Conservation (phyloP, 1,284 basidiomycete species). For the Ustilago cynodontis region DNA sequence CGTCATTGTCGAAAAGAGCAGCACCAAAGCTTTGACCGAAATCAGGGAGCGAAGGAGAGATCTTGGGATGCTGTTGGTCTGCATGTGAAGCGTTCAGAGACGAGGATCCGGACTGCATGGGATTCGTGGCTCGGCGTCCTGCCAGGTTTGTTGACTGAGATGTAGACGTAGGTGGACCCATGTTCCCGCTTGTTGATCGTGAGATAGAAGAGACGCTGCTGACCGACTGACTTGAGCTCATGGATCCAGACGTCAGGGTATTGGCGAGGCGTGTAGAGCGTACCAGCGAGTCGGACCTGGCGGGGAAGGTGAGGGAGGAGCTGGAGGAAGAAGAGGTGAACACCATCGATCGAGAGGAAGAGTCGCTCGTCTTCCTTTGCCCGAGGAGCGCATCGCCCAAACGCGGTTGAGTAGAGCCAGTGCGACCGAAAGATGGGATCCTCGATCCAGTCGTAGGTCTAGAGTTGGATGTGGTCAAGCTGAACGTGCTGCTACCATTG, state of each 20-base stretch:
- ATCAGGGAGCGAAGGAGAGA: slow-evolving; percentile 47
- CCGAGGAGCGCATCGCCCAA: slow-evolving; percentile 51
- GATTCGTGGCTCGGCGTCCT: slow-evolving; percentile 9
- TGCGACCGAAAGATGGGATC: slow-evolving; percentile 49
- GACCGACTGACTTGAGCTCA: slow-evolving; percentile 33
- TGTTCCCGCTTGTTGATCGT: slow-evolving; percentile 36
- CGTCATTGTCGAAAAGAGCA: slow-evolving; percentile 34
- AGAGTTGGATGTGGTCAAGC: slow-evolving; percentile 7
- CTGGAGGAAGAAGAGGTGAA: slow-evolving; percentile 39
- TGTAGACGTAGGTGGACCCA: slow-evolving; percentile 42
- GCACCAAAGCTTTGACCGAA: slow-evolving; percentile 45
- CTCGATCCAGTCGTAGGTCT: slow-evolving; percentile 37
- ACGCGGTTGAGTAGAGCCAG: slow-evolving; percentile 30
- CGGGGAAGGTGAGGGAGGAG: slow-evolving; percentile 43
- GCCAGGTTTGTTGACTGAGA: slow-evolving; percentile 28
- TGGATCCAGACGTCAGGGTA: slow-evolving; percentile 10
- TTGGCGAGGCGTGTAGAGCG: slow-evolving; percentile 22
- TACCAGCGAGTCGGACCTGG: slow-evolving; percentile 38
- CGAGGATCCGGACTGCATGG: background rate
- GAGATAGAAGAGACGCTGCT: slow-evolving; percentile 32
- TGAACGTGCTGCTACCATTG: background rate
- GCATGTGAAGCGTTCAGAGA: background rate
- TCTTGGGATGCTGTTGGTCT: slow-evolving; percentile 12
- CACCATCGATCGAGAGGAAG: slow-evolving; percentile 14
- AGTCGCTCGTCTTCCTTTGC: slow-evolving; percentile 49